Base-by-base conservation (phyloP, 2,329 filamentous ascomycete genomes). In the Berkeleyomyces rouxiae region DNA sequence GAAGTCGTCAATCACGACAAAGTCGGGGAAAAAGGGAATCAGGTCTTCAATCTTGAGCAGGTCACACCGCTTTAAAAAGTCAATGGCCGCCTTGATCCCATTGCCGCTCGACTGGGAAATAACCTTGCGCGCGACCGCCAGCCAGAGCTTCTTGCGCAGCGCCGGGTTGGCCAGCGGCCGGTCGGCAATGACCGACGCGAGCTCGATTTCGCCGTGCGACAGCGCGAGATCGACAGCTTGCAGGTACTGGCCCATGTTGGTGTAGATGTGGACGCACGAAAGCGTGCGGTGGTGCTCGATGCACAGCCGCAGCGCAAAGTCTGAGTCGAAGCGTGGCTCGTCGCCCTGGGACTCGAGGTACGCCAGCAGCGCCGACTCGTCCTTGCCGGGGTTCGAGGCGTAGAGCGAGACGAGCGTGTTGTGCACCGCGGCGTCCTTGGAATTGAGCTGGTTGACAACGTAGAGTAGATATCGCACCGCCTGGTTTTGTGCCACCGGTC, bases 1-100 rank as follows among this genome's bases (percentile, higher is more conserved):
- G 80, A 99, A 99, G 72, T 97, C 93, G 71, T 99, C 93, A 66
- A 99, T 97, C 60, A 97, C 88, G 33, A 97, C 90, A 71, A 99
- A 99, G 72, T 99, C 93, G 0, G 93, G 93, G 75, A 99, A 99
- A 77, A 99, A 96, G 0, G 93, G 93, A 47, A 99, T 97, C 39
- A 99, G 76, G 70, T 99, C 93, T 74, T 99, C 93, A 66, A 99
- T 99, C 66, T 87, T 86, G 58, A 99, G 82, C 10, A 97, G 79
- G 65, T 96, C 90, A 71, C 92, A 96, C 7, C 90, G 85, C 68
- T 90, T 89, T 10, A 97, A 79, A 70, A 99, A 96, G 66, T 95
- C 89, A 67, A 99, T 95, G 1, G 93, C 93, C 40, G 86, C 82
- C 74, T 90, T 96, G 78, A 97, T 96, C 60, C 90, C 88, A 64